Percentiles rank a stretch among this genome's conserved stretches.
Evolutionary conservation across 345 rosid species (phyloP).

Genomic region (Dipteronia dyeriana): DNA sequence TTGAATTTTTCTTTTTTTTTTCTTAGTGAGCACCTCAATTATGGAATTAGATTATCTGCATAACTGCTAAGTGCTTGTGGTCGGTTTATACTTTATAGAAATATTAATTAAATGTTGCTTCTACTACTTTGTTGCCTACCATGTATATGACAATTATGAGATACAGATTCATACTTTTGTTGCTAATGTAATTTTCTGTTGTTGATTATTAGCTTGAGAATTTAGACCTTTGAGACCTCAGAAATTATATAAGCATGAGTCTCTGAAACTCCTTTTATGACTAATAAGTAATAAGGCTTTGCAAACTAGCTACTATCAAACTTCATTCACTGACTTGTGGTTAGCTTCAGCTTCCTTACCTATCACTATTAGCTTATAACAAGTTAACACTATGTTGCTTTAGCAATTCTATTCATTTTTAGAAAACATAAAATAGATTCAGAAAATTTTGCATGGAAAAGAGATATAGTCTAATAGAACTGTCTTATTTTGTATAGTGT

Average conservation of each 20-base stretch:
- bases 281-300: conserved; percentile 11
- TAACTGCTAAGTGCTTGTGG: background rate
- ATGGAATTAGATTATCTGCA: background rate
- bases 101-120: conserved; percentile 9
- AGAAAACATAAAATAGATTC: background rate
- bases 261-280: conserved; percentile 8
- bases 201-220: conserved; percentile 4
- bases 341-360: conserved; percentile 15
- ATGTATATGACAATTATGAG: conserved; percentile 19
- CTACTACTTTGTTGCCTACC: conserved; percentile 4
- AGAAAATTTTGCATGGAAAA: conserved; percentile 1
- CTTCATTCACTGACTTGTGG: conserved; percentile 22
- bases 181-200: too few relatives aligned
- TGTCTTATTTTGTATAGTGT: too few relatives aligned
- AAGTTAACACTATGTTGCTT: background rate
- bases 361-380: background rate
- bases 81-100: background rate
- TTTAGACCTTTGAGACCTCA: conserved; percentile 29
- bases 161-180: conserved; percentile 31
- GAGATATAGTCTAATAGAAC: background rate
- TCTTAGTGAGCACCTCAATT: background rate
- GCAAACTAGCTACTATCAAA: background rate
- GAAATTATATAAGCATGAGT: conserved; percentile 33
- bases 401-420: background rate
- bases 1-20: background rate